A percentile compares a stretch with the other conserved stretches of the same genome.
phyloP scores from a whole-genome alignment of 805 yeast genomes.

The Grigorovia transvaalensis region DNA sequence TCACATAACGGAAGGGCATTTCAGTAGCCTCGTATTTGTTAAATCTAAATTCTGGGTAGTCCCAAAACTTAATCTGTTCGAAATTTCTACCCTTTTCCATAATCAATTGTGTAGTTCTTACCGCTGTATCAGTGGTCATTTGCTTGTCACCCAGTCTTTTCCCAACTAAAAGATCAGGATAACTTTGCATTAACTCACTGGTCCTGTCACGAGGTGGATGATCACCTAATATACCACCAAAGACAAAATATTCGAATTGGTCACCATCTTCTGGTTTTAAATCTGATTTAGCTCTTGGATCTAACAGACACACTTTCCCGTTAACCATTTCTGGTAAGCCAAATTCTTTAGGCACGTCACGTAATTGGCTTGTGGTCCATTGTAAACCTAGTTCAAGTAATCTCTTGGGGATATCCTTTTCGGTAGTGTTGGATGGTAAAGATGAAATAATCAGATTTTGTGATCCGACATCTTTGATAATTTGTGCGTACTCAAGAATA shows the following conservation, averaged over 20 bases:
- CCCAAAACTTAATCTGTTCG: slow-evolving; percentile 72
- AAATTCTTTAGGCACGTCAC: slow-evolving; percentile 31
- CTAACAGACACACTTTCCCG: slow-evolving; percentile 66
- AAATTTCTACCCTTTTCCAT: slow-evolving; percentile 48
- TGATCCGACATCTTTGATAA: slow-evolving; percentile 71
- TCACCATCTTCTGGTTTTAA: slow-evolving; percentile 58
- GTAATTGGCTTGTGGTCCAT: slow-evolving; percentile 73
- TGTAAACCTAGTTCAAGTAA: slow-evolving; percentile 55
- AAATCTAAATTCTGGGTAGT: slow-evolving; percentile 88
- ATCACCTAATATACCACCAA: slow-evolving; percentile 94
- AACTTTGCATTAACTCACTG: slow-evolving; percentile 67
- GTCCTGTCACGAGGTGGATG: slow-evolving; percentile 91
- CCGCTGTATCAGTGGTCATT: slow-evolving; percentile 97
- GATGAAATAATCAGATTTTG: slow-evolving; percentile 71
- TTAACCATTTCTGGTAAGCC: slow-evolving; percentile 37
- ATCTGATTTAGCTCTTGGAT: slow-evolving; percentile 75
- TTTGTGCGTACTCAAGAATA: slow-evolving; percentile 71
- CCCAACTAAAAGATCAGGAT: slow-evolving; percentile 63
- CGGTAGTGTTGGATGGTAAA: slow-evolving; percentile 52
- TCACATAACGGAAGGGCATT: slow-evolving; percentile 92
- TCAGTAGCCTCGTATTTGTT: slow-evolving; percentile 85
- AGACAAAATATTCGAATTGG: slow-evolving; percentile 76
- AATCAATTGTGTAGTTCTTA: slow-evolving; percentile 79
- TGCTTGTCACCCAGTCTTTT: slow-evolving; percentile 80
- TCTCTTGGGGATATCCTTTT: slow-evolving; percentile 50